Conservation (phyloP, 164 flowering plant species). For the Euptelea pleiosperma region DNA sequence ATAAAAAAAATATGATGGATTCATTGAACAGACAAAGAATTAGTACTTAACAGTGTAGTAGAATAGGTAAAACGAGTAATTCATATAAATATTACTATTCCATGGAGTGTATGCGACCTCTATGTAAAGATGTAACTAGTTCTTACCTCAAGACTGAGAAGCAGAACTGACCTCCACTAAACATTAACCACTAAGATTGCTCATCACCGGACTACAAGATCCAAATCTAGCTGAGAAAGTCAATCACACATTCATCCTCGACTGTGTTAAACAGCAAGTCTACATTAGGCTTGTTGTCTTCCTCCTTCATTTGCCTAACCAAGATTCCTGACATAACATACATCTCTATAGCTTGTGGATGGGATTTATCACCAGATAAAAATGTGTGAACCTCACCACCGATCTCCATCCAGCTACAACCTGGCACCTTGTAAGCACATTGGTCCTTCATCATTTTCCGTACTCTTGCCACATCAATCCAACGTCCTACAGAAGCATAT, state of each 20-base stretch:
- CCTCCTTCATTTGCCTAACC: slow-evolving; percentile 26
- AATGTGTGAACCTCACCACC: slow-evolving; percentile 36
- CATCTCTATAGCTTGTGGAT: slow-evolving; percentile 27
- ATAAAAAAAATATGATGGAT: too few species aligned
- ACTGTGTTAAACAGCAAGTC: background rate
- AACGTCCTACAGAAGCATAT: slow-evolving; percentile 49
- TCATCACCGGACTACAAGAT: too few species aligned
- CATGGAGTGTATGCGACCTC: too few species aligned
- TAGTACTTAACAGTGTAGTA: too few species aligned
- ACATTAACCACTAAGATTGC: too few species aligned
- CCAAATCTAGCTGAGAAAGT: too few species aligned
- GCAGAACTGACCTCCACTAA: too few species aligned
- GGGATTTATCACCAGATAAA: slow-evolving; percentile 38
- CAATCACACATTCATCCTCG: background rate
- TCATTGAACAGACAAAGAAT: too few species aligned
- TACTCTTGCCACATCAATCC: slow-evolving; percentile 48
- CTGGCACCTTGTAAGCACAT: slow-evolving; percentile 42
- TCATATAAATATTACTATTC: too few species aligned
- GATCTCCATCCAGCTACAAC: slow-evolving; percentile 62
- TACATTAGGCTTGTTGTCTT: slow-evolving; percentile 1
- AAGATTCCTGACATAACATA: slow-evolving; percentile 28
- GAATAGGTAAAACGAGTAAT: too few species aligned
- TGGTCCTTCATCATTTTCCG: slow-evolving; percentile 40
- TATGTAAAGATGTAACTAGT: too few species aligned
- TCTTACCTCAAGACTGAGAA: too few species aligned